Conservation (phyloP, 352 stramenopile species). For the Thalassiosira hispida region DNA sequence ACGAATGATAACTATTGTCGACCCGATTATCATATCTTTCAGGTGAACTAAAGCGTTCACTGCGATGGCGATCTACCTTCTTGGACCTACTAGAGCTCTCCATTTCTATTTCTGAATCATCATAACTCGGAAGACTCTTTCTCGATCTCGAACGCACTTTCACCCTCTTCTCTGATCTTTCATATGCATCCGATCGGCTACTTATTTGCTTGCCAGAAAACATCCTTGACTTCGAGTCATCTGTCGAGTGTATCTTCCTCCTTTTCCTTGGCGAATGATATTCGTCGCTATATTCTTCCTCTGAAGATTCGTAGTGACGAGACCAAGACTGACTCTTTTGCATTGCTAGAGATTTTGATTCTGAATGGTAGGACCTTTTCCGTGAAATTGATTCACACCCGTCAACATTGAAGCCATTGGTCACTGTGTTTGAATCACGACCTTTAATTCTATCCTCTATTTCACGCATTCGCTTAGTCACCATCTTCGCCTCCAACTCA, state of each 20-base stretch:
- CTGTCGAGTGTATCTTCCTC: slow-evolving; percentile 3
- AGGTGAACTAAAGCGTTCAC: slow-evolving; percentile 6
- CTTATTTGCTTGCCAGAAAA: neutral
- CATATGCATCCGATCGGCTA: slow-evolving; percentile 1
- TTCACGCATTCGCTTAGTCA: slow-evolving; percentile 37
- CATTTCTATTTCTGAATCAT: slow-evolving; percentile 23
- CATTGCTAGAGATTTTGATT: slow-evolving; percentile 23
- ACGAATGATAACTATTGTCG: slow-evolving; percentile 1
- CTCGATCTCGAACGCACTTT: slow-evolving; percentile 23
- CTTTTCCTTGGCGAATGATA: slow-evolving; percentile 14
- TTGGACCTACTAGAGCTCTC: slow-evolving; percentile 17
- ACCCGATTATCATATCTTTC: neutral
- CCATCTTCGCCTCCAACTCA: slow-evolving; percentile 42
- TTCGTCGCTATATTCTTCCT: slow-evolving; percentile 31
- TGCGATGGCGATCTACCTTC: slow-evolving; percentile 9
- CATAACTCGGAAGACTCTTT: slow-evolving; percentile 5
- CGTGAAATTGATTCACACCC: slow-evolving; percentile 16
- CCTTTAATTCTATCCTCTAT: slow-evolving; percentile 44
- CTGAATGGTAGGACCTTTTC: slow-evolving; percentile 10
- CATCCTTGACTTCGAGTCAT: slow-evolving; percentile 17
- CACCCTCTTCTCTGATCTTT: slow-evolving; percentile 2
- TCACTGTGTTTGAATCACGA: slow-evolving; percentile 13
- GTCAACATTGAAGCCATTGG: slow-evolving; percentile 19
- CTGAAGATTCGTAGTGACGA: slow-evolving; percentile 27
- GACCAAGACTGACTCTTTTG: slow-evolving; percentile 20